Conservation (phyloP, 2,329 filamentous ascomycete species). For the Penicillium sp. region DNA sequence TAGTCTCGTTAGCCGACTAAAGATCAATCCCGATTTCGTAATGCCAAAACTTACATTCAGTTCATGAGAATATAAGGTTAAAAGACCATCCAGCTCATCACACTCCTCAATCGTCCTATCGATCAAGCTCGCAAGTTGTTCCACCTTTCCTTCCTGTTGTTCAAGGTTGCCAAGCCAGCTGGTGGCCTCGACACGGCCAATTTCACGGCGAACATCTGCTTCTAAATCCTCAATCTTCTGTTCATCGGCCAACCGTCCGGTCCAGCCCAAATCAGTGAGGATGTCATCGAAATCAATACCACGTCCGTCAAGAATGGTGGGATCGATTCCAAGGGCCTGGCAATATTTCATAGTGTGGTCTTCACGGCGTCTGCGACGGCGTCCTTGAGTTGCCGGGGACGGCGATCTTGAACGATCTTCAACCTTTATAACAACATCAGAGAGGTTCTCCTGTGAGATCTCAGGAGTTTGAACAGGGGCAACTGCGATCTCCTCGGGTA, state of each 20-base stretch:
- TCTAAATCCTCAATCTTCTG: conserved; percentile 78
- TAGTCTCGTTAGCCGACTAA: conserved; percentile 23
- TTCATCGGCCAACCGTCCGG: conserved; percentile 70
- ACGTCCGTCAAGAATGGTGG: conserved; percentile 69
- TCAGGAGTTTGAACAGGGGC: conserved; percentile 23
- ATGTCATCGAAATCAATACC: conserved; percentile 78
- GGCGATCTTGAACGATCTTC: conserved; percentile 33
- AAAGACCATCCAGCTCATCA: conserved; percentile 88
- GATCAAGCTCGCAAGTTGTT: conserved; percentile 79
- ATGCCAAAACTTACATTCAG: conserved; percentile 65
- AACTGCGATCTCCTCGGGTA: conserved; percentile 30
- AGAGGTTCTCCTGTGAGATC: conserved; percentile 23
- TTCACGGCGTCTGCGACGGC: conserved; percentile 61
- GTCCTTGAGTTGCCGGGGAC: conserved; percentile 46
- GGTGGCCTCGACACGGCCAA: conserved; percentile 86
- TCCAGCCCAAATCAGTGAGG: conserved; percentile 86
- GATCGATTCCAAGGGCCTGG: conserved; percentile 72
- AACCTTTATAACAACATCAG: conserved; percentile 20
- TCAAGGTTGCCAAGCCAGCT: conserved; percentile 82
- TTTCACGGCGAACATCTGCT: conserved; percentile 77
- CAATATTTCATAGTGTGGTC: conserved; percentile 79
- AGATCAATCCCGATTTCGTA: background rate
- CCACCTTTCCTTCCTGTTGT: conserved; percentile 85
- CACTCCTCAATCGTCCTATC: conserved; percentile 92
- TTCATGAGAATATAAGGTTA: conserved; percentile 93